Base-by-base conservation (phyloP, 306 rosid species). In the Hippophae rhamnoides region DNA sequence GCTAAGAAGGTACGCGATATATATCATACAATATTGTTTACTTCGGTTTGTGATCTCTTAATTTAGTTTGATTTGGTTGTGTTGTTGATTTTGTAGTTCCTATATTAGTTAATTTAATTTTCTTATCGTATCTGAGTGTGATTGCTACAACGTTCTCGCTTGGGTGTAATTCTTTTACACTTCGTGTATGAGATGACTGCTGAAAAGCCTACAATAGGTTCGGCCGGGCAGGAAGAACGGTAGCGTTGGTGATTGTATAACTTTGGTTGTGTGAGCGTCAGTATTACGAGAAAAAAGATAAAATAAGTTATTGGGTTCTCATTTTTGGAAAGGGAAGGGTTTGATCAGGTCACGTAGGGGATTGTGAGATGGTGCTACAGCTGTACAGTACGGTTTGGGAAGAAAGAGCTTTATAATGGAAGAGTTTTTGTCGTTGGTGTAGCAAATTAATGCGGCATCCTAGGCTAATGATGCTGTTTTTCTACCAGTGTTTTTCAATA, bases 1-100 rank as follows among this genome's bases (percentile, higher is more conserved):
- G 65, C 68, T 27, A 84, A 66, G 38, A 84, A 87, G 97, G 97
- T 90, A 79, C 43, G 87, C 48, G 47, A 42, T 56, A 66, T 70
- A 7, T 23, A 49, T 47, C 89, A 81, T 82, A 69, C 74, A 78
- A 87, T 79, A 74, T 57, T 52, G 46, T 65, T 38, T n/a, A 1
- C 43, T 14, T 63, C 4, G 5, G 8, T 46, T 4, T 61, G 23
- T 46, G 67, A 14, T 72, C 58, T 57, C 46, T n/a, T 57, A 18
- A 31, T 31, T 31, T 31, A 31, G 43, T 31, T 54, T 43, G 51
- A 41, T 67, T 56, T 47, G 23, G 43, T 43, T 7, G 7, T 63
- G 10, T 62, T 8, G 12, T 5, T 41, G 38, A 52, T 55, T 47
- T 25, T 44, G 14, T 11, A 12, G 49, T 50, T 31, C 5, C 38